A percentile compares a stretch with the other conserved stretches of the same genome.
Evolutionary conservation across 306 rosid species (phyloP).

Genomic region (Mimosa pudica): DNA sequence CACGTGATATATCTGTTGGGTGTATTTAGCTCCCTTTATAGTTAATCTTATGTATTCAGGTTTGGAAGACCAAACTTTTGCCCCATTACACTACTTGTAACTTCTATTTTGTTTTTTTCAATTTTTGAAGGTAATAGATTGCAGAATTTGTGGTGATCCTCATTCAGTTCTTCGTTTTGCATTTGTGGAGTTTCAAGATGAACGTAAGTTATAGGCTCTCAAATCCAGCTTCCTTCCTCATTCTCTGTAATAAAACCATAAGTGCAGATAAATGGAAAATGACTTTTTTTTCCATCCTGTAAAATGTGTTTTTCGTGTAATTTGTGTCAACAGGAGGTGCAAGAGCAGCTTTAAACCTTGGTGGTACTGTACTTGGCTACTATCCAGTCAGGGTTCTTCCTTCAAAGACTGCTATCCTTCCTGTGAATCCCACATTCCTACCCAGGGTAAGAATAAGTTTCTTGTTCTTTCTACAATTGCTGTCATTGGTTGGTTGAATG

Average conservation of each 20-base stretch:
- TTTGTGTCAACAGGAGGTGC: constrained; percentile 77
- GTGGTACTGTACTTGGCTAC: constrained; percentile 92
- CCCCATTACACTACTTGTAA: constrained; percentile 13
- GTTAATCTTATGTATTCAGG: constrained; percentile 20
- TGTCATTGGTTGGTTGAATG: constrained; percentile 8
- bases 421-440: constrained; percentile 95
- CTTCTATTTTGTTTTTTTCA: constrained; percentile 26
- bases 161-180: constrained; percentile 98
- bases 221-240: constrained; percentile 12
- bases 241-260: not conserved
- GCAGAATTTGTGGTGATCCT: constrained; percentile 97
- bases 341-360: constrained; percentile 80
- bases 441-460: constrained; percentile 70
- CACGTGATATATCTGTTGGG: constrained; percentile 27
- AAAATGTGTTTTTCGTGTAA: constrained; percentile 32
- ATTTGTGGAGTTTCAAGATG: constrained; percentile 96
- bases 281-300: constrained; percentile 5
- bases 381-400: constrained; percentile 96
- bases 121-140: constrained; percentile 80
- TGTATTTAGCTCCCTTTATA: constrained; percentile 13
- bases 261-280: not conserved
- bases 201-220: constrained; percentile 62
- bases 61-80: not conserved
- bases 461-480: constrained; percentile 11
- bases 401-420: constrained; percentile 97